These are phyloP conservation scores for Hevea brasiliensis DNA, from an alignment of 345 rosid species.

Conservation along the genomic window DNA sequence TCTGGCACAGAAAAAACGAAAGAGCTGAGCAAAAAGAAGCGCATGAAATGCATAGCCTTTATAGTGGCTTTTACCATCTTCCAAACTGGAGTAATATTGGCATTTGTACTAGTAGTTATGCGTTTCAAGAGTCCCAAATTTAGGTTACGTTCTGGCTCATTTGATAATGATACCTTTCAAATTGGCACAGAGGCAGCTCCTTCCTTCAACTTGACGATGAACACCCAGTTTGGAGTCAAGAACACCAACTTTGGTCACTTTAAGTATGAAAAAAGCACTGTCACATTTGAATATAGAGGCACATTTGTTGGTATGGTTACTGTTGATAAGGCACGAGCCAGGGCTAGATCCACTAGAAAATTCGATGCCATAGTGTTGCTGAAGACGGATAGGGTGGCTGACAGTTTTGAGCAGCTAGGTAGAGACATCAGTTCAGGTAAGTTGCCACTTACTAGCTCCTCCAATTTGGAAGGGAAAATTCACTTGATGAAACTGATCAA, in stretches of 20 bases:
- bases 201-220: constrained; percentile 21
- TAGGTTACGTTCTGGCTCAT: constrained; percentile 4
- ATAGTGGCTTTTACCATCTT: constrained; percentile 27
- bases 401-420: background rate
- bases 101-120: constrained; percentile 22
- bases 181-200: background rate
- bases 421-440: constrained; percentile 18
- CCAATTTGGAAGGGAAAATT: constrained; percentile 25
- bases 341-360: constrained; percentile 26
- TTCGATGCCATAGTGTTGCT: constrained; percentile 12
- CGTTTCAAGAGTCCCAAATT: constrained; percentile 23
- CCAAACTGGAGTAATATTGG: constrained; percentile 21
- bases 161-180: constrained; percentile 12
- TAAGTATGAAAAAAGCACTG: constrained; percentile 18
- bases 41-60: constrained; percentile 25
- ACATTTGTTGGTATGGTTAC: constrained; percentile 13
- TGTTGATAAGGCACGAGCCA: constrained; percentile 17
- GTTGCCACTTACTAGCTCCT: constrained; percentile 16
- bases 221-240: constrained; percentile 20
- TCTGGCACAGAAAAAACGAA: background rate
- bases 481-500: constrained; percentile 21
- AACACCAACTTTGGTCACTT: constrained; percentile 39
- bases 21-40: constrained; percentile 25
- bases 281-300: constrained; percentile 26
- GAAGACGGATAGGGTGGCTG: background rate